Percentiles rank a stretch among this genome's conserved stretches.
Evolutionary conservation across 495 filamentous ascomycete genomes (phyloP).

Genomic region (Hypoxylon subgilvum): DNA sequence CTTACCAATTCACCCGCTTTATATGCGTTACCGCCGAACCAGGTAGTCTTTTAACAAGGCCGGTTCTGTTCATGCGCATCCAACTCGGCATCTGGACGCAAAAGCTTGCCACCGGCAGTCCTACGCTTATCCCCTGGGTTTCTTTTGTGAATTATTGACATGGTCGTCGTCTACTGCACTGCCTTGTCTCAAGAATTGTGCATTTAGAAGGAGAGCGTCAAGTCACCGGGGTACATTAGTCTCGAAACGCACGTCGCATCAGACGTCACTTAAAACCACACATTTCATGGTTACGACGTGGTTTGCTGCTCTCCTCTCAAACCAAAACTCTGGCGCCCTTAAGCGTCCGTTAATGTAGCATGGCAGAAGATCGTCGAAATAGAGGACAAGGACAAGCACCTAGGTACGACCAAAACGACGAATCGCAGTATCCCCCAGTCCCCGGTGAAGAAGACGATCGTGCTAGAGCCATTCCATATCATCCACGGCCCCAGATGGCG

Average conservation of each 20-base stretch:
- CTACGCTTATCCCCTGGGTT: background rate
- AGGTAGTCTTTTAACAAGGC: slow-evolving; percentile 5
- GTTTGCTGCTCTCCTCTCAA: slow-evolving; percentile 26
- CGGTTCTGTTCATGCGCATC: slow-evolving; percentile 11
- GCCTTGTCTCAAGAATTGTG: slow-evolving; percentile 10
- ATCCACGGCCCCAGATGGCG: slow-evolving; percentile 39
- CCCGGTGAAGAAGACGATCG: slow-evolving; percentile 55
- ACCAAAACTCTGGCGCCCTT: slow-evolving; percentile 33
- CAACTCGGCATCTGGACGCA: slow-evolving; percentile 4
- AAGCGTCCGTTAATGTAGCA: slow-evolving; percentile 42
- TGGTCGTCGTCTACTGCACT: slow-evolving; percentile 14
- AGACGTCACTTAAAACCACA: slow-evolving; percentile 11
- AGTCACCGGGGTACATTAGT: slow-evolving; percentile 7
- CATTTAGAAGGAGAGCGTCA: slow-evolving; percentile 8
- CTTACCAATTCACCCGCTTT: background rate
- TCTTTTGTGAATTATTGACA: slow-evolving; percentile 11
- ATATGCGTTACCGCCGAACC: slow-evolving; percentile 3
- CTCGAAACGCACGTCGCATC: slow-evolving; percentile 25
- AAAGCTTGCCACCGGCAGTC: slow-evolving; percentile 6
- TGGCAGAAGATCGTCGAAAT: slow-evolving; percentile 52
- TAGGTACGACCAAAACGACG: slow-evolving; percentile 45
- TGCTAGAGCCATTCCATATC: slow-evolving; percentile 44
- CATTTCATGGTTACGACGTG: slow-evolving; percentile 17
- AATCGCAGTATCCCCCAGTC: slow-evolving; percentile 56
- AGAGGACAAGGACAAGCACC: slow-evolving; percentile 49